Evolutionary conservation across 1,284 basidiomycete genomes (phyloP).

Genomic region (Hemileia vastatrix): DNA sequence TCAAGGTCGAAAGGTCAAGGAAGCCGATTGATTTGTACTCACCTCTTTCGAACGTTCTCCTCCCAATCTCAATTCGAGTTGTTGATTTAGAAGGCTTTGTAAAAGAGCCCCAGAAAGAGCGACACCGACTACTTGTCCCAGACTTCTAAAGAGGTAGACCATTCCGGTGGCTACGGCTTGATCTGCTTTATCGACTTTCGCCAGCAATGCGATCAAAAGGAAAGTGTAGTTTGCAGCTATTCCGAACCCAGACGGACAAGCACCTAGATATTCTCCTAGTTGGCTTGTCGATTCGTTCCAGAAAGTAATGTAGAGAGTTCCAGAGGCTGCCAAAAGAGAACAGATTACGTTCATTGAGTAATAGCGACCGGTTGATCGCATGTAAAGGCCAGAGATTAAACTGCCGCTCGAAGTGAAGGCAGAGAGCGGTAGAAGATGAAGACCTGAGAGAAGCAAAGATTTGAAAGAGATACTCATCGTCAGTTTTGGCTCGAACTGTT

Average conservation of each 20-base stretch:
- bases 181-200: neutral
- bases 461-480: no score
- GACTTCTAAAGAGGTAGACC: neutral
- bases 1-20: no score
- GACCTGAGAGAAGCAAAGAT: conserved; percentile 18
- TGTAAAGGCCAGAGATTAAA: conserved; percentile 38
- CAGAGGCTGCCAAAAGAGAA: neutral
- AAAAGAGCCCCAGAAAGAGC: neutral
- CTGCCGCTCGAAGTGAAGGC: conserved; percentile 35
- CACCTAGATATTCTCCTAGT: neutral
- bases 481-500: no score
- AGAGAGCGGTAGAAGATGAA: conserved; percentile 41
- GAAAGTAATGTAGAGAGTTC: neutral
- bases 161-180: neutral
- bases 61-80: neutral
- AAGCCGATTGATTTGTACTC: no score
- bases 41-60: neutral
- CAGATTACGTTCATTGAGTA: neutral
- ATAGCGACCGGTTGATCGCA: conserved; percentile 32
- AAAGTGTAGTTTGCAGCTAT: neutral
- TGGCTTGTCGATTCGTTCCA: neutral
- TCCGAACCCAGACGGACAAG: neutral
- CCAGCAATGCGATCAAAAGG: neutral
- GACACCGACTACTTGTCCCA: neutral
- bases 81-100: neutral